Evolutionary conservation across 2,329 filamentous ascomycete species (phyloP), one percentile per base, ranked within the genome.

Genomic region (Claviceps citrina): DNA sequence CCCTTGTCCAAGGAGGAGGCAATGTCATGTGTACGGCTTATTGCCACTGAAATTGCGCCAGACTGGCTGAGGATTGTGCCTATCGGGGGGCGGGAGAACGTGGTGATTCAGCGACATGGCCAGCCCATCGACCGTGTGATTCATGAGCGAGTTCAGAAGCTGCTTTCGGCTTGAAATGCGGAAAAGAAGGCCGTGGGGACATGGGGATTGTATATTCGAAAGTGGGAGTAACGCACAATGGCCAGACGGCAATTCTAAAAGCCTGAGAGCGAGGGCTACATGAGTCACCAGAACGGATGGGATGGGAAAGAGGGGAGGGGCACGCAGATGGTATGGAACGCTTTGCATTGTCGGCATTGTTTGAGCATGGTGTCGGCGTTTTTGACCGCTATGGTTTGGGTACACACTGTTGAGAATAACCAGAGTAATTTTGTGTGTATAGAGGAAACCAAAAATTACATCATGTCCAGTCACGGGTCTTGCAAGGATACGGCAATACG

Each of bases 1-100:
- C 70, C 71, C 3, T 60, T 74, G 38, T 69, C 70, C 25, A 57
- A 55, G 35, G 71, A 72, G 31, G 73, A 76, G 50, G 70, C 63
- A 4, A 59, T 61, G 8, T 48, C 53, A 8, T 73, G 70, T 44
- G 60, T 76, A 13, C 56, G 65, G 7, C 51, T 76, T 37, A 60
- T 77, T 41, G 71, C 69, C 4, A 52, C 44, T 7, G 72, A 77
- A 48, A 60, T 76, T 9, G 69, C 71, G 5, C 71, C 73, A 0
- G 64, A 70, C 49, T 77, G 73, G 71, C 45, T 76, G 33, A 60
- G 62, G 40, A 55, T 76, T 3, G 62, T 75, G 13, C 62, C 57
- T 28, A 59, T 76, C 30, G 67, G 63, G 2, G 67, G 68, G 2
- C 59, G 66, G 48, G 73, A 76, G 53, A 72, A 73, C 42, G 68